phyloP scores from a whole-genome alignment of 805 yeast genomes.

The Teunomyces lycoperdinae region DNA sequence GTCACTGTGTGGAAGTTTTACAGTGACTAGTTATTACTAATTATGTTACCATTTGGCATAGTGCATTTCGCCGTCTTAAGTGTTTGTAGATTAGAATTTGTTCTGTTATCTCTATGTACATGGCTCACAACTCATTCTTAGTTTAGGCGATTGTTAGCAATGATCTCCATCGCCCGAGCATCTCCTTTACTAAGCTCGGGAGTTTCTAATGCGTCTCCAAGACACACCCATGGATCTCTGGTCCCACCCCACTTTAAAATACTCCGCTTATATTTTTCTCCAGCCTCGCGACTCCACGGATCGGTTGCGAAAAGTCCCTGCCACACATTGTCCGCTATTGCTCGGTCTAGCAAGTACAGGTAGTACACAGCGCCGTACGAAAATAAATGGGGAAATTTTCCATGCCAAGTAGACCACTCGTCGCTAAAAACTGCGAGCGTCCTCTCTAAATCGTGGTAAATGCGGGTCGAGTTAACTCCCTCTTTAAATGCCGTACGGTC shows the following conservation, averaged over 20 bases:
- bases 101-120: not conserved
- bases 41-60: too few species aligned
- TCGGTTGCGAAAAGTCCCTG: slow-evolving; percentile 62
- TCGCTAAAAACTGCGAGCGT: slow-evolving; percentile 64
- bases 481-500: slow-evolving; percentile 7
- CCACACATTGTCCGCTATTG: slow-evolving; percentile 88
- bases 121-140: not conserved
- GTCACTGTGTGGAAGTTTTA: too few species aligned
- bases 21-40: too few species aligned
- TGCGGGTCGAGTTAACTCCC: slow-evolving; percentile 51
- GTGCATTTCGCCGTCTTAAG: not conserved
- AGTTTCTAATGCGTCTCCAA: slow-evolving; percentile 73
- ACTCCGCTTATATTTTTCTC: slow-evolving; percentile 65
- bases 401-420: slow-evolving; percentile 80
- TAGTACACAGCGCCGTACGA: slow-evolving; percentile 95
- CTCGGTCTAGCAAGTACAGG: slow-evolving; percentile 86
- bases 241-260: slow-evolving; percentile 94
- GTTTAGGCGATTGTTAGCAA: slow-evolving; percentile 10
- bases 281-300: slow-evolving; percentile 72
- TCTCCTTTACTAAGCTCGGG: slow-evolving; percentile 66
- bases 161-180: slow-evolving; percentile 58
- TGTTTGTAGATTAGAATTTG: not conserved
- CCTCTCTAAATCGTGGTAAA: slow-evolving; percentile 66
- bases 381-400: slow-evolving; percentile 87
- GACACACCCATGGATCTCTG: slow-evolving; percentile 80